A percentile compares a stretch with the other conserved stretches of the same genome.
phyloP scores from a whole-genome alignment of 140 eudicot genomes.

The Ambrosia hybrid region DNA sequence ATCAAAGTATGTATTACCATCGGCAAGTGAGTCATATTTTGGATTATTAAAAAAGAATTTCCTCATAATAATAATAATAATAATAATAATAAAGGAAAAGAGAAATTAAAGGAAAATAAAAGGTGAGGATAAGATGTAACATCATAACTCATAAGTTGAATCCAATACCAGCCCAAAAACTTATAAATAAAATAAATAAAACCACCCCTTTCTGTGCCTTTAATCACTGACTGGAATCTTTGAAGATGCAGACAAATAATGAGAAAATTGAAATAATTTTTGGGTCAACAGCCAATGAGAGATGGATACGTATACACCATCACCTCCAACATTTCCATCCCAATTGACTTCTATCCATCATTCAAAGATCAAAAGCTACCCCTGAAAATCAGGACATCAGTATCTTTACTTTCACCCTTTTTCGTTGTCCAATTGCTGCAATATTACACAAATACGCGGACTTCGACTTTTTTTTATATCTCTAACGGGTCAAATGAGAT shows the following conservation, averaged over 20 bases:
- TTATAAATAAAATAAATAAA: too few relatives aligned
- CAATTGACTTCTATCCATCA: conserved; percentile 34
- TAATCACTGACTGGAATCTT: conserved; percentile 28
- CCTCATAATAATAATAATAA: neutral
- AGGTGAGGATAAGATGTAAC: conserved; percentile 15
- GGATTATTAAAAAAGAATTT: too few relatives aligned
- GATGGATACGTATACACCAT: conserved; percentile 32
- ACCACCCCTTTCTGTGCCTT: conserved; percentile 15
- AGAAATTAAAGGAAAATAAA: conserved; percentile 28
- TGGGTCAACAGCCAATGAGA: conserved; percentile 38
- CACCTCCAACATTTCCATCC: conserved; percentile 22
- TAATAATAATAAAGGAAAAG: neutral
- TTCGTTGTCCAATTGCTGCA: conserved; percentile 29
- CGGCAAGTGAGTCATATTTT: too few relatives aligned
- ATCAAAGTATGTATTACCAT: too few relatives aligned
- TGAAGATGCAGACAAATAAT: conserved; percentile 22
- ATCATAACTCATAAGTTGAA: conserved; percentile 30
- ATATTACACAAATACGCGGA: neutral
- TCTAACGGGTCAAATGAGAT: neutral
- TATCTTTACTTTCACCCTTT: conserved; percentile 28
- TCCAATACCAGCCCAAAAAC: conserved; percentile 17
- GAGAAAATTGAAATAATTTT: conserved; percentile 27
- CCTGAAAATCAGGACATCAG: conserved; percentile 34
- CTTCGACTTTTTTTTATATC: neutral
- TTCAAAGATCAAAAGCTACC: conserved; percentile 32